These are phyloP conservation scores for Dioscorea alata DNA, from an alignment of 106 monocot genomes.

Conservation along the genomic window DNA sequence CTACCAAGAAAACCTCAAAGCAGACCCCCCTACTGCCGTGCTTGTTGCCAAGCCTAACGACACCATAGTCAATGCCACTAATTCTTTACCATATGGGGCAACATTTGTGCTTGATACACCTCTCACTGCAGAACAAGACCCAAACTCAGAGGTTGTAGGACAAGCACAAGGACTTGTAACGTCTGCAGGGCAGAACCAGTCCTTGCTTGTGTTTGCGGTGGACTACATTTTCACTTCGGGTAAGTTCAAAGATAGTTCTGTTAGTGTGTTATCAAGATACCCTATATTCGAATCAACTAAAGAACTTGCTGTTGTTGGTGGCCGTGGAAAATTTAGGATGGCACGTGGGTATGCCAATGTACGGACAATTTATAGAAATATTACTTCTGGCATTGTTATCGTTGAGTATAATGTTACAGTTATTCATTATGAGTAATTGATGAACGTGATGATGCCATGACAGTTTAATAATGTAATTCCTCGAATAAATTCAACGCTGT, in stretches of 20 bases:
- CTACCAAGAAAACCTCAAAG: background rate
- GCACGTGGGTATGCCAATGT: conserved; percentile 9
- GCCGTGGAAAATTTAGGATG: conserved; percentile 13
- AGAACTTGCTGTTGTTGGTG: conserved; percentile 25
- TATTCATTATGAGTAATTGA: conserved; percentile 2
- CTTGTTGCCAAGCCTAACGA: background rate
- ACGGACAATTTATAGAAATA: background rate
- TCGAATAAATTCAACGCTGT: too few species aligned
- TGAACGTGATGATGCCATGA: too few species aligned
- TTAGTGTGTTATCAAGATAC: conserved; percentile 19
- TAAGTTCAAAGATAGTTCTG: conserved; percentile 16
- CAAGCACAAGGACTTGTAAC: conserved; percentile 19
- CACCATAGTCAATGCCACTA: background rate
- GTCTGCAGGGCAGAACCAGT: conserved; percentile 1
- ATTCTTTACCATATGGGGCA: background rate
- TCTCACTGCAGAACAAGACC: background rate
- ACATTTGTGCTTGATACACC: background rate
- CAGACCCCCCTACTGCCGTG: background rate
- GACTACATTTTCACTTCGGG: conserved; percentile 14
- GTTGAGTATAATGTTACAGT: conserved; percentile 18
- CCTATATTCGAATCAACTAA: background rate
- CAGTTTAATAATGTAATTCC: too few species aligned
- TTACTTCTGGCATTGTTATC: background rate
- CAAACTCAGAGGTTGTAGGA: background rate
- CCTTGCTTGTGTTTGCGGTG: conserved; percentile 4